Evolutionary conservation across 202 grass and related monocot genomes (phyloP), one percentile per base, ranked within the genome.

Genomic region (Cymbopogon flexuosus): DNA sequence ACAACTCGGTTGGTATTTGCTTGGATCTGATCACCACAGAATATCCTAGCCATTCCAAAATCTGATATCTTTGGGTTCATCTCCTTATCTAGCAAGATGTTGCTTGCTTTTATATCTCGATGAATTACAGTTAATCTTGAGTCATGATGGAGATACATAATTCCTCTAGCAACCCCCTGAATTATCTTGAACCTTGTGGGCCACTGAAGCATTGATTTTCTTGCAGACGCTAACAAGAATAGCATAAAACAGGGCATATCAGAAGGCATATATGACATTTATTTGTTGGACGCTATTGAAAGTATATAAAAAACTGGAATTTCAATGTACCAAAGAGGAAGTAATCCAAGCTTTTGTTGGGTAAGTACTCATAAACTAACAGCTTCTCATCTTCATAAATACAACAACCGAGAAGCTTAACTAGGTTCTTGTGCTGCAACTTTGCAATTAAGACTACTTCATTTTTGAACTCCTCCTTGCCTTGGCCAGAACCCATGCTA

Each of bases 61-160:
- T 92, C 87, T 21, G 90, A 92, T 36, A 92, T 96, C 57, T 93
- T 92, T 0, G 90, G 93, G 3, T 5, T 76, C 90, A 96, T 88
- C 2, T 84, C 30, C 1, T 37, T 69, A 37, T 92, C 90, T 5
- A 92, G 22, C 39, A 92, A 75, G 11, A 92, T 77, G 33, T 92
- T 92, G 86, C 86, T 78, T 47, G 85, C 30, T 80, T 92, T 92
- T 0, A 92, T 36, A 18, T 88, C 86, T 18, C 85, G 41, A 63
- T 77, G 85, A 12, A 87, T 81, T 75, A 86, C 41, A 8, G 79
- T 74, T 22, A 87, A 45, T 19, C 85, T 87, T 10, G 85, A 87
- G 13, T 87, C 85, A 11, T 75, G 78, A 45, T 91, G 89, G 6
- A 91, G 85, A 30, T 91, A 91, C 47, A 91, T 24, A 61, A 88